Percentiles rank a stretch among this genome's conserved stretches.
phyloP scores from a whole-genome alignment of 352 stramenopile species.

The Globisporangium viniferum region DNA sequence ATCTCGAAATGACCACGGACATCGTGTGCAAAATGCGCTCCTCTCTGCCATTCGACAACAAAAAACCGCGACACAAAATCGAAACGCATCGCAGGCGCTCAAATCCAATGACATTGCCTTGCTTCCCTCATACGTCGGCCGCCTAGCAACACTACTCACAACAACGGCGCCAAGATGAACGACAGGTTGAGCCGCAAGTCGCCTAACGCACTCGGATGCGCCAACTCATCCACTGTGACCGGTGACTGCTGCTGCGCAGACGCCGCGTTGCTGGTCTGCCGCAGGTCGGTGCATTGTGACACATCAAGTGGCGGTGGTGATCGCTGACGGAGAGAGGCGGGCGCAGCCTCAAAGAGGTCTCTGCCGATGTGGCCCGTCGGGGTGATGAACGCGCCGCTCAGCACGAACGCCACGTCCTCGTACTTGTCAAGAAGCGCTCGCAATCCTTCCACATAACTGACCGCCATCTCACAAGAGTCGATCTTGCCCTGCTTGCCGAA shows the following conservation, averaged over 20 bases:
- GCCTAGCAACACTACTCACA: neutral
- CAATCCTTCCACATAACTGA: conserved; percentile 17
- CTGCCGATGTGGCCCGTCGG: conserved; percentile 15
- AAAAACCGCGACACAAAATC: neutral
- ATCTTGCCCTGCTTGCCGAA: neutral
- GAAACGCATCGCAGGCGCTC: neutral
- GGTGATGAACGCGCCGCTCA: conserved; percentile 20
- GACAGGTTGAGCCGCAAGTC: neutral
- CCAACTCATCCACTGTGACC: neutral
- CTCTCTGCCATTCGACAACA: neutral
- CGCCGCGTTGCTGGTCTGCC: neutral
- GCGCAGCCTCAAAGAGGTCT: neutral
- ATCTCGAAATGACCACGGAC: neutral
- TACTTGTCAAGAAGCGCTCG: conserved; percentile 19
- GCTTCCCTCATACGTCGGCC: neutral
- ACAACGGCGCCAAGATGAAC: neutral
- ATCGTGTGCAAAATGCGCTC: neutral
- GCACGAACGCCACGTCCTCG: conserved; percentile 18
- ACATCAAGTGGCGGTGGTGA: neutral
- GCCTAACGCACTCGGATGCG: neutral
- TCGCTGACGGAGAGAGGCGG: neutral
- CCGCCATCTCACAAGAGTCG: neutral
- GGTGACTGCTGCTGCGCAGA: neutral
- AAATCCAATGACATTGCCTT: neutral
- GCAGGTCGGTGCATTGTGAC: neutral